Evolutionary conservation across 108 stramenopile species (phyloP), one percentile per base, ranked within the genome.

Genomic region (Nitzschia sp.): DNA sequence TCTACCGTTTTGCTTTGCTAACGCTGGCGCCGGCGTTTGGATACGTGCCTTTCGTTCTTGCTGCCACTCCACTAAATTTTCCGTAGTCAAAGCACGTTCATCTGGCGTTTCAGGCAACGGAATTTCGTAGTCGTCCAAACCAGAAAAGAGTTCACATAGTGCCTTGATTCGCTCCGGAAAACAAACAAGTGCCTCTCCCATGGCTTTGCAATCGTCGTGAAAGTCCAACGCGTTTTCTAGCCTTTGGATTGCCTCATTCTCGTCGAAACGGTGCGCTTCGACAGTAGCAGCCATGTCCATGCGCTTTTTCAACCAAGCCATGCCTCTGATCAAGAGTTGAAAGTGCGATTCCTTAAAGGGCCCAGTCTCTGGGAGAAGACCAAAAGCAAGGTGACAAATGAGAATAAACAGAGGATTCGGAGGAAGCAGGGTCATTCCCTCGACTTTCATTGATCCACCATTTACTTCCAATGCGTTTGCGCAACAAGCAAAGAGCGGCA

Each of bases 161-260:
- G 62, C 51, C 19, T 29, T 34, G 25, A 86, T 78, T 59, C 62
- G 77, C 8, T 87, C 75, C 29, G 85, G 80, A 56, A 79, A 79
- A 45, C 85, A 89, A 21, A 76, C 77, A 17, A 91, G 83, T 17
- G 76, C 57, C 61, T 94, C 93, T 11, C 82, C 90, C 45, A 93
- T 75, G 6, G 60, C 42, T 55, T 57, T 59, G 57, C 82, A 76
- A 0, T 35, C 30, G 18, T 46, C 26, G 61, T 89, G 66, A 55
- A 93, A 90, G 17, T 53, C n/a, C 26, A 82, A 51, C 1, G 88
- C 92, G 31, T 59, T 69, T n/a, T 32, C 13, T 4, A 83, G 49
- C 18, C 75, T 83, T 48, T 74, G 46, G 23, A 35, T 46, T 17
- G 46, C 42, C 5, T 65, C 46, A 18, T 1, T 30, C 8, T 29